Evolutionary conservation across 768 basidiomycete species (phyloP), one percentile per base, ranked within the genome.

Genomic region (Pisolithus albus): DNA sequence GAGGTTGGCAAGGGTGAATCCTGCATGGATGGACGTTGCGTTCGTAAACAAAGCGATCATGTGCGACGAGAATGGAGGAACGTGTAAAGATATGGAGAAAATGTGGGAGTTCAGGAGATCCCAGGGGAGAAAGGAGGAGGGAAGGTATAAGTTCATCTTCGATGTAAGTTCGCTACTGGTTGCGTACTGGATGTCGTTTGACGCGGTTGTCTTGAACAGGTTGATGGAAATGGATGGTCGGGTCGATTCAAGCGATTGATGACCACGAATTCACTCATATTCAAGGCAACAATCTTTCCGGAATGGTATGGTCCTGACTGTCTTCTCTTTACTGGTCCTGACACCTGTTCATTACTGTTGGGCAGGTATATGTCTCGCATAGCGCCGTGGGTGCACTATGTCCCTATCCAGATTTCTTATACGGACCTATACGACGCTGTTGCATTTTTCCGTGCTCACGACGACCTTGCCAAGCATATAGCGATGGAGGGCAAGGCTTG

Each of bases 341-440:
- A 15, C 8, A 19, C 19, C 16, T 6, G 1, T 28, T 34, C 32
- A 18, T 36, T 49, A 28, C 41, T 26, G 37, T 11, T n/a, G 56
- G 8, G 13, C 55, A 81, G 80, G 81, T 83, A 69, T 53, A 70
- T 66, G 13, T 78, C 82, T 51, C 75, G 81, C 10, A 70, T 82
- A 42, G 74, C 70, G 28, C 82, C 85, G 0, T 87, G 85, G 84
- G 71, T 86, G 9, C 86, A 88, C 63, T 89, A 88, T 60, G 74
- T 88, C 1, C 86, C 86, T 2, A 71, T 88, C 4, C 78, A 82
- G 55, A 53, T 84, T 0, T 82, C 85, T 55, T 75, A 84, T 10
- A 74, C 77, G 0, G 86, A 89, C 64, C 64, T 90, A 4, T 78
- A 86, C 62, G 88, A 90, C 56, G 71, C 81, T 4, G 72, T 87